Base-by-base conservation (phyloP, 2,329 filamentous ascomycete species). In the Hymenoscyphus scutula region DNA sequence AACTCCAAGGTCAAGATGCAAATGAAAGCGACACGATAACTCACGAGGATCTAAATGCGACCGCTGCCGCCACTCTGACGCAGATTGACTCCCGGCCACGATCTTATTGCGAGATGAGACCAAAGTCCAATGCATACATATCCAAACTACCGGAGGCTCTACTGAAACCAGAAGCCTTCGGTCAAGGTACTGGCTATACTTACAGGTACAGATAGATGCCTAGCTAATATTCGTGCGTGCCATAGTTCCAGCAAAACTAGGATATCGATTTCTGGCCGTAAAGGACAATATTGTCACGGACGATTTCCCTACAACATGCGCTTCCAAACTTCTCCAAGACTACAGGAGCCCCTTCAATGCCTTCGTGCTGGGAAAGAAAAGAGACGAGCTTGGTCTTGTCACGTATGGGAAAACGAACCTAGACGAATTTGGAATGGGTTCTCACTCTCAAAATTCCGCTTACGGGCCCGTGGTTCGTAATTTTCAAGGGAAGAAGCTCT, bases 341-440 rank as follows among this genome's bases (percentile, higher is more conserved):
- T 91, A 93, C 75, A 78, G 76, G 38, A 92, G 89, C 64, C 91
- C 93, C 3, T 94, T 90, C 75, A 86, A 93, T 73, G 92, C 94
- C 19, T 94, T 91, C 8, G 87, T 97, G 19, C 81, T 97, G 37
- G 82, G 84, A n/a, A n/a, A n/a, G 61, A 8, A 25, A 23, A 19
- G n/a, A 3, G 30, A 59, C 15, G 74, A 79, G 30, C 81, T 83
- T 5, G 89, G 89, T 51, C 87, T 85, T 5, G 75, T 5, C 25
- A n/a, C 82, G 5, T 75, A 94, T 1, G 89, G 89, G 6, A 97
- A 97, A 76, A 93, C 92, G 1, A 97, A 96, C 74, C 87, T 98
- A 81, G 95, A 98, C 77, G 95, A 96, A 74, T 97, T 97, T 74
- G 92, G 93, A 30, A 97, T 97, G 93, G 92, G 92, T 1, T 96